Evolutionary conservation across 768 basidiomycete genomes (phyloP).

Genomic region (Infundibulicybe gibba): DNA sequence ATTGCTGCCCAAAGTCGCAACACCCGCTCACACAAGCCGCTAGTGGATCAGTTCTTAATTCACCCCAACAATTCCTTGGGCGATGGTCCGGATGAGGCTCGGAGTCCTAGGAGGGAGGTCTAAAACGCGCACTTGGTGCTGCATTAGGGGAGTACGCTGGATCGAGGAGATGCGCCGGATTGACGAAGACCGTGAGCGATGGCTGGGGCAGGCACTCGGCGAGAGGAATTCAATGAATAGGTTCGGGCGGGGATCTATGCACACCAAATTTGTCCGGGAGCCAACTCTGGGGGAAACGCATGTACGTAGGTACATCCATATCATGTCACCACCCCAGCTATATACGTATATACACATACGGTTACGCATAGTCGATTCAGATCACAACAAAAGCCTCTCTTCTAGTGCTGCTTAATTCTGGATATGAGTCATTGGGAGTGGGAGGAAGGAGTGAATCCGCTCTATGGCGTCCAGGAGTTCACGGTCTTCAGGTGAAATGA

Average conservation of each 20-base stretch:
- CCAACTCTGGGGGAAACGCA: too few relatives aligned
- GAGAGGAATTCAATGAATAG: slow-evolving; percentile 8
- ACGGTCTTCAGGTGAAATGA: not conserved
- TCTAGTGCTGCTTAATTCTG: too few relatives aligned
- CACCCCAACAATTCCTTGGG: slow-evolving; percentile 37
- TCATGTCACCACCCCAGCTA: too few relatives aligned
- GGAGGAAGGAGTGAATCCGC: too few relatives aligned
- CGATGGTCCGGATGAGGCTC: slow-evolving; percentile 54
- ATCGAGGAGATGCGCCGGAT: slow-evolving; percentile 65
- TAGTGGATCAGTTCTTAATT: slow-evolving; percentile 47
- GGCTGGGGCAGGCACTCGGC: slow-evolving; percentile 62
- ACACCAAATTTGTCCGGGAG: too few relatives aligned
- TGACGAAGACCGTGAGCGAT: slow-evolving; percentile 59
- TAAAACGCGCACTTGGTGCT: slow-evolving; percentile 65
- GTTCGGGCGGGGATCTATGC: too few relatives aligned
- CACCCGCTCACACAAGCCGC: slow-evolving; percentile 38
- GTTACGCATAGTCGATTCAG: too few relatives aligned
- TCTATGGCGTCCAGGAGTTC: not conserved
- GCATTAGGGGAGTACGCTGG: slow-evolving; percentile 70
- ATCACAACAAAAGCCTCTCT: too few relatives aligned
- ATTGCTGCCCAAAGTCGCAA: slow-evolving; percentile 53
- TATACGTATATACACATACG: too few relatives aligned
- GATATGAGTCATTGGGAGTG: too few relatives aligned
- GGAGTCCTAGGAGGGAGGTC: slow-evolving; percentile 56
- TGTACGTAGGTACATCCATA: too few relatives aligned